Percentiles rank a stretch among this genome's conserved stretches.
phyloP scores from a whole-genome alignment of 306 rosid species.

The Clitoria ternatea region DNA sequence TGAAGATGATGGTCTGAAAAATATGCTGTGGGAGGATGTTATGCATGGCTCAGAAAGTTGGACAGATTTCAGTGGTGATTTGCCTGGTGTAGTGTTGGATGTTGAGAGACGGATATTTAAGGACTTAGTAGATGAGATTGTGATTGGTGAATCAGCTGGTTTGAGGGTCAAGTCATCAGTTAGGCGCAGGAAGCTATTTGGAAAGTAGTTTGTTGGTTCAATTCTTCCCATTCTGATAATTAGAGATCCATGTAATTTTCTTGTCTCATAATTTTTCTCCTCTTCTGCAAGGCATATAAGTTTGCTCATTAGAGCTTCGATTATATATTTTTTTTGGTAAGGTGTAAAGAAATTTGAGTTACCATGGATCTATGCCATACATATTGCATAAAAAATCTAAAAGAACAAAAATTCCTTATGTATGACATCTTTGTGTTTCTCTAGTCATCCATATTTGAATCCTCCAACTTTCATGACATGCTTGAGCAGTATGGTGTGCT shows the following conservation, averaged over 20 bases:
- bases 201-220: constrained; percentile 38
- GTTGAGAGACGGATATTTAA: constrained; percentile 74
- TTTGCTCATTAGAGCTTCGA: constrained; percentile 21
- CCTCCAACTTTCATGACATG: no score
- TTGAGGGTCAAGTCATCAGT: constrained; percentile 49
- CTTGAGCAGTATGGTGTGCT: no score
- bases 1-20: constrained; percentile 55
- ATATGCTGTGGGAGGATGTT: constrained; percentile 55
- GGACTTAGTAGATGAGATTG: constrained; percentile 72
- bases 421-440: background rate
- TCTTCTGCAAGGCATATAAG: constrained; percentile 11
- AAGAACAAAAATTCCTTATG: constrained; percentile 9
- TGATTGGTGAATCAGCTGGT: constrained; percentile 63
- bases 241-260: constrained; percentile 3
- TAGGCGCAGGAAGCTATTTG: constrained; percentile 60
- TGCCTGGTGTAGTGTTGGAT: constrained; percentile 62
- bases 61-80: constrained; percentile 54
- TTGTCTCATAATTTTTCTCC: background rate
- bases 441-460: background rate
- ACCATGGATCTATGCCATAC: constrained; percentile 29
- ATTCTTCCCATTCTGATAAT: constrained; percentile 21
- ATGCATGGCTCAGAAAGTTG: constrained; percentile 51
- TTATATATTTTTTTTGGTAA: constrained; percentile 22
- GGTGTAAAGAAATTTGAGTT: constrained; percentile 37
- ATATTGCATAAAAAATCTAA: constrained; percentile 19